Percentiles rank a stretch among this genome's conserved stretches.
phyloP scores from a whole-genome alignment of 1,284 basidiomycete genomes.

The Apiotrichum montevideense region DNA sequence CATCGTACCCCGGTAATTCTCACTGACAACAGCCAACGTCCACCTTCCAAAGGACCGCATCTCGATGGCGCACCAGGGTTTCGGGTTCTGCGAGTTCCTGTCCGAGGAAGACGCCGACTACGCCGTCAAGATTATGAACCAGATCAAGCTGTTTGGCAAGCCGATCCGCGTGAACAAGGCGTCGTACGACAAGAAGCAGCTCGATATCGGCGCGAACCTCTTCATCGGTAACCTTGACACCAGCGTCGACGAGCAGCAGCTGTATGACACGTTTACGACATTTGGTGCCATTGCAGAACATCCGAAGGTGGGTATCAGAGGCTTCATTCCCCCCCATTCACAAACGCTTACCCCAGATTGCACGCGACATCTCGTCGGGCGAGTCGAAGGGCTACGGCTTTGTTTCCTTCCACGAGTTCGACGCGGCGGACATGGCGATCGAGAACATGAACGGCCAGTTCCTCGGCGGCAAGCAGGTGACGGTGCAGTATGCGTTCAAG shows the following conservation, averaged over 20 bases:
- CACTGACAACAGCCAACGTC: slow-evolving; percentile 65
- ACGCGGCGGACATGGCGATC: slow-evolving; percentile 90
- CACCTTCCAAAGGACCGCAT: slow-evolving; percentile 99
- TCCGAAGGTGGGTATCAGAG: slow-evolving; percentile 67
- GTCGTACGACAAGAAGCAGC: slow-evolving; percentile 92
- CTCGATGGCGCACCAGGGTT: slow-evolving; percentile 95
- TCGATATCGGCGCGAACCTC: slow-evolving; percentile 95
- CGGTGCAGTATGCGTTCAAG: slow-evolving; percentile 96
- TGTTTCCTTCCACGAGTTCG: slow-evolving; percentile 94
- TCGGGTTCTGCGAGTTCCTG: slow-evolving; percentile 98
- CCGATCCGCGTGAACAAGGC: slow-evolving; percentile 98
- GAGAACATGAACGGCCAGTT: slow-evolving; percentile 97
- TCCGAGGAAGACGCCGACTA: slow-evolving; percentile 98
- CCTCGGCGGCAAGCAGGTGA: slow-evolving; percentile 95
- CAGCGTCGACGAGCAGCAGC: slow-evolving; percentile 81
- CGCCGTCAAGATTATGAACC: slow-evolving; percentile 99
- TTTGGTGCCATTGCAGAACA: slow-evolving; percentile 92
- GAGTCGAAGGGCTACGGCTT: slow-evolving; percentile 95
- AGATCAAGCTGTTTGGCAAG: slow-evolving; percentile 98
- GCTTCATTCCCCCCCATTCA: not conserved
- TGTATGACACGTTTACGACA: slow-evolving; percentile 91
- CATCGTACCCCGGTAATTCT: slow-evolving; percentile 5
- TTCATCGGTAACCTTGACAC: slow-evolving; percentile 94
- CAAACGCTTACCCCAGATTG: slow-evolving; percentile 57
- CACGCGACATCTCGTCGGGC: slow-evolving; percentile 76